phyloP scores from a whole-genome alignment of 176 grass and related monocot species.

The Leersia perrieri region DNA sequence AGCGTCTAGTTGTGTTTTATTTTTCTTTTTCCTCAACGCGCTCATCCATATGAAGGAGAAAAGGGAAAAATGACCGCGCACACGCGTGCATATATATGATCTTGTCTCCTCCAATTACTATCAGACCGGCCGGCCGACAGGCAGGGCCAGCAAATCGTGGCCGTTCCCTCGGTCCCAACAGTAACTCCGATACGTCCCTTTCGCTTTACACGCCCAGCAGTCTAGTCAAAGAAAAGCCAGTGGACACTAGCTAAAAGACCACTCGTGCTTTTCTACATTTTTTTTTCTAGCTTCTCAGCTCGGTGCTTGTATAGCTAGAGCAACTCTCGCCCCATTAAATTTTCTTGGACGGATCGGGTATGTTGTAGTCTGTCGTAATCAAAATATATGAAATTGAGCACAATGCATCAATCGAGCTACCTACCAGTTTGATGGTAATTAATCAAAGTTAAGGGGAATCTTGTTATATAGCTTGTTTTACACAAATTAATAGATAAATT shows the following conservation, averaged over 20 bases:
- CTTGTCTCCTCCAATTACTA: not conserved
- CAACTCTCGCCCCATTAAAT: not conserved
- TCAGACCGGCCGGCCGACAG: not conserved
- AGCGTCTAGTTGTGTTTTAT: too few relatives aligned
- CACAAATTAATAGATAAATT: too few relatives aligned
- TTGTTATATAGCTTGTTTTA: too few relatives aligned
- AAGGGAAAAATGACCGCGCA: too few relatives aligned
- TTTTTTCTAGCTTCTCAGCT: not conserved
- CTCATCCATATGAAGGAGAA: not conserved
- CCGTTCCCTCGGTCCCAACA: slow-evolving; percentile 12
- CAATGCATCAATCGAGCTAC: too few relatives aligned
- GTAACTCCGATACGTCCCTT: slow-evolving; percentile 43
- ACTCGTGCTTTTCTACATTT: slow-evolving; percentile 14
- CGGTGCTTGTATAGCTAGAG: not conserved
- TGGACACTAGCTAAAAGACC: slow-evolving; percentile 37
- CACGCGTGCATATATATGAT: not conserved
- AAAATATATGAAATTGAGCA: too few relatives aligned
- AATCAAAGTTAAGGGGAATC: too few relatives aligned
- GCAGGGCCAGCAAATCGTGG: slow-evolving; percentile 24
- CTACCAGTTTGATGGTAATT: too few relatives aligned
- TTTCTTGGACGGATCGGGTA: not conserved
- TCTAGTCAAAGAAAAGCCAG: slow-evolving; percentile 42
- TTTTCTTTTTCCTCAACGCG: not conserved
- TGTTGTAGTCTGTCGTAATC: too few relatives aligned
- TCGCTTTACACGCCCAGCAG: slow-evolving; percentile 41